phyloP scores from a whole-genome alignment of 164 flowering plant genomes.

The Macadamia integrifolia region DNA sequence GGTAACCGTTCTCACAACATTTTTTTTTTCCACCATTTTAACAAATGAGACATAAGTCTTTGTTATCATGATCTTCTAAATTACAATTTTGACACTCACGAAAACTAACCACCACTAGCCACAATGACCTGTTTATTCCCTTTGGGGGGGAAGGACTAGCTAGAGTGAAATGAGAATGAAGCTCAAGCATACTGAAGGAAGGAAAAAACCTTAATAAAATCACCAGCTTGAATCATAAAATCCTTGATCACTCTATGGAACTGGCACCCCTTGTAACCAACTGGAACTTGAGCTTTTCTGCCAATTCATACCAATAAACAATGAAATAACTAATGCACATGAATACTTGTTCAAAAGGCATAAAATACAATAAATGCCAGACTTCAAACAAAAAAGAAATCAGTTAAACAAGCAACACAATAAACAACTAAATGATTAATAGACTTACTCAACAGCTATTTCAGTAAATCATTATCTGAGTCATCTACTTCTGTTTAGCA shows the following conservation, averaged over 20 bases:
- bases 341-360: neutral
- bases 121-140: neutral
- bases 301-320: slow-evolving; percentile 13
- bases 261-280: slow-evolving; percentile 92
- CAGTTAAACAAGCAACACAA: too few relatives aligned
- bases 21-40: too few relatives aligned
- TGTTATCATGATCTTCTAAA: too few relatives aligned
- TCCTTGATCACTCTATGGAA: slow-evolving; percentile 96
- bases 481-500: too few relatives aligned
- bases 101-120: neutral
- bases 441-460: too few relatives aligned
- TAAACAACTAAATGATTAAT: too few relatives aligned
- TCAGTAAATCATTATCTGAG: too few relatives aligned
- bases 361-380: neutral
- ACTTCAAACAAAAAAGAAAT: too few relatives aligned
- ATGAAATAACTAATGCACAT: neutral
- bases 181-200: neutral
- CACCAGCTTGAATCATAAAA: slow-evolving; percentile 97
- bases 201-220: slow-evolving; percentile 72
- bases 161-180: neutral
- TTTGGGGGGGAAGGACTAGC: neutral
- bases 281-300: slow-evolving; percentile 89
- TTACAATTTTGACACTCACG: too few relatives aligned
- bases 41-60: too few relatives aligned
- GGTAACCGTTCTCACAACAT: neutral